Percentiles rank a stretch among this genome's conserved stretches.
Evolutionary conservation across 2,329 filamentous ascomycete species (phyloP).

Genomic region (Scortechinia acanthostroma): DNA sequence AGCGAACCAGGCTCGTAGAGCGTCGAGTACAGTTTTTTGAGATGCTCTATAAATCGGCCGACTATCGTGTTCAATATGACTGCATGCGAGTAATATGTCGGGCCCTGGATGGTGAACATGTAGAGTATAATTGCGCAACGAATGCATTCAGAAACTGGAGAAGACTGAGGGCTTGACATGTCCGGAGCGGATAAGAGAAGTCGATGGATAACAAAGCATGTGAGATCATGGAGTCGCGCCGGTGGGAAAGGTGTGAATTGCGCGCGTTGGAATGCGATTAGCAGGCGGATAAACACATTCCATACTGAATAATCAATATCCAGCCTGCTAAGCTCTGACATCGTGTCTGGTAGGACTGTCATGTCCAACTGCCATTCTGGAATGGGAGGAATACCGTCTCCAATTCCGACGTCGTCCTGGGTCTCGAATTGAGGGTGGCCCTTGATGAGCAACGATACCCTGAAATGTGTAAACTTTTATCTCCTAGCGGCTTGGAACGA

Average conservation of each 20-base stretch:
- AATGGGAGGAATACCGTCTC: constrained; percentile 38
- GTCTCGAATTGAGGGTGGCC: constrained; percentile 41
- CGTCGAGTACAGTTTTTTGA: constrained; percentile 12
- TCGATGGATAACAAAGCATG: constrained; percentile 42
- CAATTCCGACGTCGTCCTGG: constrained; percentile 37
- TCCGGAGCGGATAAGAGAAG: constrained; percentile 20
- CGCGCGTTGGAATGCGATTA: constrained; percentile 27
- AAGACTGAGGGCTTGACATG: constrained; percentile 1
- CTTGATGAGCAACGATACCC: constrained; percentile 49
- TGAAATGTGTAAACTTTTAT: constrained; percentile 12
- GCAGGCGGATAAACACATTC: constrained; percentile 32
- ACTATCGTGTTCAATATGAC: constrained; percentile 25
- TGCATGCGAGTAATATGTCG: constrained; percentile 45
- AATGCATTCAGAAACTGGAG: constrained; percentile 29
- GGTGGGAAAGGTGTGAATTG: constrained; percentile 16
- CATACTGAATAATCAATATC: constrained; percentile 21
- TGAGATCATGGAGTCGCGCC: constrained; percentile 42
- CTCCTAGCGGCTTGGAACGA: too few relatives aligned
- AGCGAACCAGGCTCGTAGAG: constrained; percentile 12
- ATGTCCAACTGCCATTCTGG: constrained; percentile 34
- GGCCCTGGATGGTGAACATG: constrained; percentile 43
- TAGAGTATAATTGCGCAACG: constrained; percentile 37
- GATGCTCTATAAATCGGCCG: constrained; percentile 16
- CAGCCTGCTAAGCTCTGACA: constrained; percentile 5
- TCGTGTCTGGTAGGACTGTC: constrained; percentile 1